These are phyloP conservation scores for Myriosclerotinia scirpicola DNA, from an alignment of 2,329 filamentous ascomycete genomes.

Conservation along the genomic window DNA sequence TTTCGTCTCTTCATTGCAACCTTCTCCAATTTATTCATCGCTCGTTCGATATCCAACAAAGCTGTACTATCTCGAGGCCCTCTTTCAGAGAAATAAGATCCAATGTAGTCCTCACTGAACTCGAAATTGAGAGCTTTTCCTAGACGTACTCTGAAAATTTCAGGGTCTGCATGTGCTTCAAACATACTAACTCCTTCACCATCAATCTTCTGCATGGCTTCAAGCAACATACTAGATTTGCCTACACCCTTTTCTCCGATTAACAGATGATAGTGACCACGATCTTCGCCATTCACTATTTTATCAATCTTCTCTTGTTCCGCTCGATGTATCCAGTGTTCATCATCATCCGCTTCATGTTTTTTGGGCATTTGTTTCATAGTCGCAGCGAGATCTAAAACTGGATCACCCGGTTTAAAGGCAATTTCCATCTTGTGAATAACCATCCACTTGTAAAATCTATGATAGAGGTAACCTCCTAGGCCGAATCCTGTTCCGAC, in stretches of 20 bases:
- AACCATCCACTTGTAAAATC: conserved; percentile 84
- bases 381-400: conserved; percentile 74
- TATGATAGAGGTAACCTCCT: conserved; percentile 77
- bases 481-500: conserved; percentile 63
- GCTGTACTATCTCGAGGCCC: conserved; percentile 91
- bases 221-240: conserved; percentile 94
- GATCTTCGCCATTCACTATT: conserved; percentile 73
- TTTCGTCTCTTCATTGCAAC: conserved; percentile 74
- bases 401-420: conserved; percentile 88
- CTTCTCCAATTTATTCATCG: conserved; percentile 97
- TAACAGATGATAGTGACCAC: conserved; percentile 86
- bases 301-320: conserved; percentile 79
- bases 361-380: conserved; percentile 54
- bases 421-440: conserved; percentile 91
- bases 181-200: conserved; percentile 92
- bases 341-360: conserved; percentile 36
- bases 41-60: conserved; percentile 90
- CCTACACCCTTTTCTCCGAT: conserved; percentile 96
- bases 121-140: conserved; percentile 96
- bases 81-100: conserved; percentile 90
- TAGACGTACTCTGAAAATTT: conserved; percentile 90
- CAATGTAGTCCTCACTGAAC: conserved; percentile 97
- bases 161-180: conserved; percentile 90
- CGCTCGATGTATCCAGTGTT: conserved; percentile 79
- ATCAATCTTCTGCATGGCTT: conserved; percentile 90